A percentile compares a stretch with the other conserved stretches of the same genome.
Evolutionary conservation across 164 flowering plant species (phyloP).

Genomic region (Kingdonia uniflora): DNA sequence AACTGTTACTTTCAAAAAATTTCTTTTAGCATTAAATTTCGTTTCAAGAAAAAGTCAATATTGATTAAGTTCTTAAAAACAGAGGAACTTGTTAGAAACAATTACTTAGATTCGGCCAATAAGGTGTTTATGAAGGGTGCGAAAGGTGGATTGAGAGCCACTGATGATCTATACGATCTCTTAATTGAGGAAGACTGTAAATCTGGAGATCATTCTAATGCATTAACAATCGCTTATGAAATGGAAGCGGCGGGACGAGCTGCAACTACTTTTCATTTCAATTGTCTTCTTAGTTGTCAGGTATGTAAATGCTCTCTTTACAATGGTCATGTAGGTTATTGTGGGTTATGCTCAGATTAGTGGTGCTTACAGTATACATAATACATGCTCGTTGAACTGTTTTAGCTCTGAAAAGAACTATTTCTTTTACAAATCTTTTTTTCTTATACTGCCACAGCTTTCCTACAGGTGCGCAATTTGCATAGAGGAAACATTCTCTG

Average conservation of each 20-base stretch:
- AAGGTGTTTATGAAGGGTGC: slow-evolving; percentile 82
- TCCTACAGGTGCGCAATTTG: no score
- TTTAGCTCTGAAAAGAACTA: no score
- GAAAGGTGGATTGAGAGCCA: slow-evolving; percentile 77
- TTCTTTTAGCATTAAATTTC: neutral
- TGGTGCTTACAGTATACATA: no score
- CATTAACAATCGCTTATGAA: slow-evolving; percentile 85
- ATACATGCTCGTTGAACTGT: no score
- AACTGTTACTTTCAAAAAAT: neutral
- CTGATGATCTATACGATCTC: slow-evolving; percentile 81
- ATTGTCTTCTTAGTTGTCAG: slow-evolving; percentile 91
- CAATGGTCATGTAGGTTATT: no score
- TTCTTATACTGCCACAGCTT: no score
- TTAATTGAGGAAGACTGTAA: slow-evolving; percentile 85
- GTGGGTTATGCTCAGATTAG: no score
- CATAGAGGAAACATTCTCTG: no score
- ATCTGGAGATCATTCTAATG: slow-evolving; percentile 94
- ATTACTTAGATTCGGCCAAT: slow-evolving; percentile 71
- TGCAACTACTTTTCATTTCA: slow-evolving; percentile 95
- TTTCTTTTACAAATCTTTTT: no score
- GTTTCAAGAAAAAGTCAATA: slow-evolving; percentile 1
- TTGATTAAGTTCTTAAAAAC: slow-evolving; percentile 15
- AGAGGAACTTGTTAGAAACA: slow-evolving; percentile 77
- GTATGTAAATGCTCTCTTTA: slow-evolving; percentile 22
- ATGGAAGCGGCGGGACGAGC: slow-evolving; percentile 96